Base-by-base conservation (phyloP, 345 rosid genomes). In the Barbarea vulgaris region DNA sequence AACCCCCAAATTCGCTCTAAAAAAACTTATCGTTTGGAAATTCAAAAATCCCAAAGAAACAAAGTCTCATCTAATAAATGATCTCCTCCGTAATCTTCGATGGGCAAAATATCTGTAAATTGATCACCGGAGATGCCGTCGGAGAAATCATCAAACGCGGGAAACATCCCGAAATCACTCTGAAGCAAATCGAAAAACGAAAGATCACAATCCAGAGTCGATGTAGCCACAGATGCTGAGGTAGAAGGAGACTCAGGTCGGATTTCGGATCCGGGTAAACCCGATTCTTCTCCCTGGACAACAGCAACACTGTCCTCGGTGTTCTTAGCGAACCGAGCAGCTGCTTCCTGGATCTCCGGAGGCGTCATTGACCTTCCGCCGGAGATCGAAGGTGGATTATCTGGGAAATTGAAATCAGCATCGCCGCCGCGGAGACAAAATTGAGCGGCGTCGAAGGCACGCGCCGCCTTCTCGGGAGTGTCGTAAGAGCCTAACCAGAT, bases 401-500 rank as follows among this genome's bases (percentile, higher is more conserved):
- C 80, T 1, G 97, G 97, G 67, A 92, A 89, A 70, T 89, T 92
- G 79, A 89, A 88, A 18, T 73, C n/a, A n/a, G n/a, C n/a, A n/a
- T n/a, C n/a, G n/a, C n/a, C n/a, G n/a, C n/a, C n/a, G n/a, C n/a
- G n/a, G n/a, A n/a, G n/a, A n/a, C n/a, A n/a, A n/a, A n/a, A n/a
- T n/a, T n/a, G n/a, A n/a, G n/a, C n/a, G n/a, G n/a, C n/a, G n/a
- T n/a, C n/a, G n/a, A n/a, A n/a, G n/a, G n/a, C n/a, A n/a, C 91
- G 87, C 0, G 96, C 96, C 15, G 94, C 97, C 62, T 90, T 90
- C 64, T 85, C 94, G 0, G 96, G 83, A 1, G 94, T 80, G 76
- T 88, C 90, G 59, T 74, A 88, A 0, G 98, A 93, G 9, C 98
- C 98, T 18, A 93, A 57, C 98, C 98, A 93, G 41, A 93, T 93